phyloP scores from a whole-genome alignment of 257 asterid species.

The Capsicum baccatum region DNA sequence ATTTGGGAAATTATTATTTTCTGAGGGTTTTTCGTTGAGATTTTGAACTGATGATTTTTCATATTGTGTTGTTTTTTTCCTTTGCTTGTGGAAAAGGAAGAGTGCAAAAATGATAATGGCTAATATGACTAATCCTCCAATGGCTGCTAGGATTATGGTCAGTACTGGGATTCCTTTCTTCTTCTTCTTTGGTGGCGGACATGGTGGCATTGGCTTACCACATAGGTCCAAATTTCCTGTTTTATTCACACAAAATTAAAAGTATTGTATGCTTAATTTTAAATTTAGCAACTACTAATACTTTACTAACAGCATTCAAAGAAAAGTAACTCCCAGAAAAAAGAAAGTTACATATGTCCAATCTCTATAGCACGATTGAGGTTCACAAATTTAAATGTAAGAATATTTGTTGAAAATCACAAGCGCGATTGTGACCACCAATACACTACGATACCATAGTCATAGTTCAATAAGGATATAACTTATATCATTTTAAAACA shows the following conservation, averaged over 20 bases:
- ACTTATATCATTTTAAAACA: too few species aligned
- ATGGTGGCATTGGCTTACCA: conserved; percentile 58
- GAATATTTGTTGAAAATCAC: neutral
- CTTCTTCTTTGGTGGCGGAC: conserved; percentile 42
- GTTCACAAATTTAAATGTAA: neutral
- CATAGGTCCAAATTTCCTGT: conserved; percentile 69
- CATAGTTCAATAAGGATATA: too few species aligned
- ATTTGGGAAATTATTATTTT: neutral
- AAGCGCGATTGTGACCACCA: neutral
- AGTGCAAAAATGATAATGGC: conserved; percentile 32
- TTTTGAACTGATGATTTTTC: conserved; percentile 40
- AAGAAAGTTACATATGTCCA: neutral
- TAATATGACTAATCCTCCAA: conserved; percentile 33
- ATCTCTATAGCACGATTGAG: neutral
- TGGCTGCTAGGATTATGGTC: conserved; percentile 38
- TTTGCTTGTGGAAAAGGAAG: conserved; percentile 34
- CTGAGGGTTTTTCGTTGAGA: conserved; percentile 4
- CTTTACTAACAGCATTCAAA: neutral
- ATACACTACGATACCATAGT: too few species aligned
- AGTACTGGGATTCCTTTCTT: conserved; percentile 38
- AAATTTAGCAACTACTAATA: neutral
- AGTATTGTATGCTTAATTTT: neutral
- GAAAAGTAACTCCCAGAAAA: neutral
- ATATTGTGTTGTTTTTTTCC: conserved; percentile 39
- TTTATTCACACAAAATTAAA: neutral